phyloP scores from a whole-genome alignment of 2,329 filamentous ascomycete genomes.

The Epichloe uncinata region DNA sequence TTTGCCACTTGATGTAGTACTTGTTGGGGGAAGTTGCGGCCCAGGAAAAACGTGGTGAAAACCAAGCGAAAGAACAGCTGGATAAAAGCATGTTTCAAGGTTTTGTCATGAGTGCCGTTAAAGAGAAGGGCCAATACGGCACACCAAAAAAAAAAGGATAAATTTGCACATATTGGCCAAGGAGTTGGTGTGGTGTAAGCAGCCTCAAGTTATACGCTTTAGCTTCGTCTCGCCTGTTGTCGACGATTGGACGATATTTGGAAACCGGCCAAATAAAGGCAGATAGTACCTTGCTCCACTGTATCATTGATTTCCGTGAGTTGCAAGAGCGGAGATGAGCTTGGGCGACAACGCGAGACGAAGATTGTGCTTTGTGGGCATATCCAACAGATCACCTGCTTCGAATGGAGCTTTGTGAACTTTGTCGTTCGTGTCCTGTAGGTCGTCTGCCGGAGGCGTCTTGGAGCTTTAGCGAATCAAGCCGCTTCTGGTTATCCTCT shows the following conservation, averaged over 20 bases:
- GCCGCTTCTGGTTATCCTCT: constrained; percentile 72
- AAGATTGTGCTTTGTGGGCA: neutral
- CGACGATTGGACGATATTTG: neutral
- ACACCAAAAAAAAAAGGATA: neutral
- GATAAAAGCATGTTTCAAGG: neutral
- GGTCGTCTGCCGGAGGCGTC: constrained; percentile 54
- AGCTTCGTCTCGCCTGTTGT: neutral
- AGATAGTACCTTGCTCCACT: neutral
- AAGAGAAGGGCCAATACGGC: neutral
- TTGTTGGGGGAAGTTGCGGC: neutral
- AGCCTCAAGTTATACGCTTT: neutral
- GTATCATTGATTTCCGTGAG: neutral
- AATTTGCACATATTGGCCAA: neutral
- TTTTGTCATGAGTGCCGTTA: constrained; percentile 5
- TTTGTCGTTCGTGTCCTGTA: constrained; percentile 44
- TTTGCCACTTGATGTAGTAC: neutral
- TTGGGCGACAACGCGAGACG: neutral
- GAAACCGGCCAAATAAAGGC: neutral
- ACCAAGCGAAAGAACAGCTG: neutral
- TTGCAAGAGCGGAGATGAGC: neutral
- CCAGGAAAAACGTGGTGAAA: neutral
- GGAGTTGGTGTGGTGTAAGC: neutral
- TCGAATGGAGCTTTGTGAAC: constrained; percentile 40
- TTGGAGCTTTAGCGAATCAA: constrained; percentile 83
- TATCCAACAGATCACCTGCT: constrained; percentile 30